Evolutionary conservation across 2,329 filamentous ascomycete species (phyloP), one percentile per base, ranked within the genome.

Genomic region (Xylariaceae sp.): DNA sequence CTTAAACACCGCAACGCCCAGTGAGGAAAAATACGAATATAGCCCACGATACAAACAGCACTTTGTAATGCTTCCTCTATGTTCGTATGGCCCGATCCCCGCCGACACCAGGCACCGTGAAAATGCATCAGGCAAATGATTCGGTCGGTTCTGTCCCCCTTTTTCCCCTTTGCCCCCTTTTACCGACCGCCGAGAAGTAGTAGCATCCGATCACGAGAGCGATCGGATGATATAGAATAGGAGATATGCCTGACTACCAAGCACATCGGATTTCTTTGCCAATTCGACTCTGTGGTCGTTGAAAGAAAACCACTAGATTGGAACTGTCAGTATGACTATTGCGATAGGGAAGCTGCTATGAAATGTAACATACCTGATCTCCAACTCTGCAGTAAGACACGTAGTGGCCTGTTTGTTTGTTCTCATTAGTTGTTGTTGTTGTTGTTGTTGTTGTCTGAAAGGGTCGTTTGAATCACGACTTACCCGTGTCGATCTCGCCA

Each of bases 281-380:
- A 92, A 72, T 62, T 92, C 90, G 23, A 97, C 93, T 72, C 91
- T 92, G 72, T 94, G 92, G 71, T 97, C 93, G 70, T 97, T 95
- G 75, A 97, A 97, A 57, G 90, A 86, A 73, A 96, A 96, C 93
- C 93, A 97, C 82, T 96, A 45, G 4, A 3, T 15, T 15, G 1
- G 4, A 23, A 15, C 18, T 4, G 48, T 63, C 9, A 62, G 60
- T 47, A 58, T 51, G 37, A 11, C 34, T 17, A 18, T 17, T 17
- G n/a, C 13, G 42, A 45, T n/a, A 6, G n/a, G 42, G 3, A 45
- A 45, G 34, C 1, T 2, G 2, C 2, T 17, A 49, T 13, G 5
- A 5, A 15, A 17, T 48, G 51, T 45, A 47, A 71, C 78, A 63
- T 73, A 84, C 83, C 78, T 89, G 84, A 57, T 90, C 88, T 3